Percentiles rank a stretch among this genome's conserved stretches.
Conservation (phyloP, 345 rosid species). For the Lepidium sativum region DNA sequence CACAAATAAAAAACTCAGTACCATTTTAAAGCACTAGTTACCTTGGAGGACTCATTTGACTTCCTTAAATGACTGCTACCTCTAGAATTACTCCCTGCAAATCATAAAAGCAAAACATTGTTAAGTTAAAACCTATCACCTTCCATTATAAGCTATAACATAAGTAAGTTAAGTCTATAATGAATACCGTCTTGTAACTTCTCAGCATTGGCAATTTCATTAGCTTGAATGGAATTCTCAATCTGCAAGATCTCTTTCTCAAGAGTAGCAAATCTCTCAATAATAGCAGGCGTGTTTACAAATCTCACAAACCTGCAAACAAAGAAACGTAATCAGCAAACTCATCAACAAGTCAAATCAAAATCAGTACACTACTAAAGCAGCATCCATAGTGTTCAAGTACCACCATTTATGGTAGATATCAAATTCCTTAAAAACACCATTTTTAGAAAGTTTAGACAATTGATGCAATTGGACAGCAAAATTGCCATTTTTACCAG, state of each 20-base stretch:
- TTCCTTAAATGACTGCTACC: slow-evolving; percentile 22
- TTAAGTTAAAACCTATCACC: neutral
- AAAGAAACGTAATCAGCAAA: neutral
- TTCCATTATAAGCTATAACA: neutral
- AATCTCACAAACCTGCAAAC: slow-evolving; percentile 68
- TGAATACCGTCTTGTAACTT: slow-evolving; percentile 42
- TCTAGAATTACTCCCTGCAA: slow-evolving; percentile 27
- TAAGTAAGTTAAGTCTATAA: neutral
- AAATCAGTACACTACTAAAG: neutral
- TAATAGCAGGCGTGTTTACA: slow-evolving; percentile 77
- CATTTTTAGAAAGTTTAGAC: neutral
- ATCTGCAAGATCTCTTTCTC: slow-evolving; percentile 78
- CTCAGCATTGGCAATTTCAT: slow-evolving; percentile 33
- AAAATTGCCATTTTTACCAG: neutral
- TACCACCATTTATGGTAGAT: neutral
- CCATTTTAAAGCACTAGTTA: slow-evolving; percentile 2
- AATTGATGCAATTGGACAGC: neutral
- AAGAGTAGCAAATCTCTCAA: slow-evolving; percentile 67
- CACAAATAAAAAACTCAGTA: neutral
- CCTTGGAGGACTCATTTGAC: slow-evolving; percentile 50
- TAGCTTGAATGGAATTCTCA: slow-evolving; percentile 52
- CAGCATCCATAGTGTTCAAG: neutral
- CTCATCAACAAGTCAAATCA: neutral
- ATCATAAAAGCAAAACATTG: neutral
- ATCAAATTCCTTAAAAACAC: neutral